Evolutionary conservation across 2,329 filamentous ascomycete genomes (phyloP).

Genomic region (Elsinoe necatrix): DNA sequence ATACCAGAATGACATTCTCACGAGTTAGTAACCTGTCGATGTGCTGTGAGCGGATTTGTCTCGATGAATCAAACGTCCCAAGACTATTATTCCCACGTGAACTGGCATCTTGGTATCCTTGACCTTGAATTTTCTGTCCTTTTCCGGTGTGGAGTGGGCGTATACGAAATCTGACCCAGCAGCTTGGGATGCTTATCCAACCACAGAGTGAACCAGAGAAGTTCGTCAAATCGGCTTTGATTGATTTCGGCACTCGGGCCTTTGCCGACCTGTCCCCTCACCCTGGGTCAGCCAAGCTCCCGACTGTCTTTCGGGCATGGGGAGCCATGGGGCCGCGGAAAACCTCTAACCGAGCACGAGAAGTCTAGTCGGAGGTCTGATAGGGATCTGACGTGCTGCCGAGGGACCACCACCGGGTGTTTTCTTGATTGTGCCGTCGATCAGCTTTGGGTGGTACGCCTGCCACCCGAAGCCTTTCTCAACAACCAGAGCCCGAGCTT

Average conservation of each 20-base stretch:
- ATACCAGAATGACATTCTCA: not conserved
- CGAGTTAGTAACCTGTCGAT: not conserved
- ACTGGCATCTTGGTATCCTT: not conserved
- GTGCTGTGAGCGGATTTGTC: not conserved
- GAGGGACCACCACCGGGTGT: not conserved
- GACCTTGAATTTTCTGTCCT: not conserved
- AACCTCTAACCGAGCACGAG: not conserved
- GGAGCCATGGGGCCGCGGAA: not conserved
- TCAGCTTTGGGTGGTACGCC: not conserved
- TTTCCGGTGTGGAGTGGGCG: not conserved
- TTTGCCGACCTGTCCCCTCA: slow-evolving; percentile 2
- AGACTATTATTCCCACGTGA: not conserved
- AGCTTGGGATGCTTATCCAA: slow-evolving; percentile 8
- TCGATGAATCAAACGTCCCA: not conserved
- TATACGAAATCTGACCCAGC: not conserved
- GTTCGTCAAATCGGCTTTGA: not conserved
- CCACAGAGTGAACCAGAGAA: not conserved
- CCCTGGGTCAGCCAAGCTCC: not conserved
- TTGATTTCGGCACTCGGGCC: slow-evolving; percentile 6
- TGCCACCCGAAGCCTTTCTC: slow-evolving; percentile 4
- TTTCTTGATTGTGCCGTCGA: not conserved
- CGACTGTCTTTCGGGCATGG: not conserved
- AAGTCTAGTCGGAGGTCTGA: not conserved
- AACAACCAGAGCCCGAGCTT: slow-evolving; percentile 12
- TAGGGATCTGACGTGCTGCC: not conserved